These are phyloP conservation scores for Paradendryphiella salina DNA, from an alignment of 2,329 filamentous ascomycete species.

Conservation along the genomic window DNA sequence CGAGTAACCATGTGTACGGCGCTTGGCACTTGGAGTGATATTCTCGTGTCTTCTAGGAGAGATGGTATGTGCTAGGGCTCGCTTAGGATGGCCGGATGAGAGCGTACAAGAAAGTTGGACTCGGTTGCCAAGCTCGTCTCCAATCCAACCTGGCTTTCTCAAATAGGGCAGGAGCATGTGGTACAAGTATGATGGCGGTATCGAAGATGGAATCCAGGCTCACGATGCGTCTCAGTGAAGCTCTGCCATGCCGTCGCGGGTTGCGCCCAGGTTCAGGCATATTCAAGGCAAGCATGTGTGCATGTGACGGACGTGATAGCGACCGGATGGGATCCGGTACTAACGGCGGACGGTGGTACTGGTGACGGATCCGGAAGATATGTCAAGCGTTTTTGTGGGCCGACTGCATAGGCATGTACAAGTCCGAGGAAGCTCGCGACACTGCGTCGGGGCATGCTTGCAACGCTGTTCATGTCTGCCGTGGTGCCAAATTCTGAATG, in stretches of 20 bases:
- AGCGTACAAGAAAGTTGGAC: slow-evolving; percentile 21
- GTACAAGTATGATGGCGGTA: not conserved
- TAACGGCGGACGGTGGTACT: slow-evolving; percentile 8
- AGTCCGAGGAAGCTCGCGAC: slow-evolving; percentile 18
- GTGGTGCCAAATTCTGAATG: not conserved
- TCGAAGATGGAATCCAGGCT: too few relatives aligned
- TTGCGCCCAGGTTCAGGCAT: not conserved
- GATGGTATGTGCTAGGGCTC: slow-evolving; percentile 23
- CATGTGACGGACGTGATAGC: slow-evolving; percentile 1
- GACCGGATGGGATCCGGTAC: slow-evolving; percentile 6
- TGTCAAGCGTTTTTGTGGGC: slow-evolving; percentile 23
- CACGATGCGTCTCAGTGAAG: not conserved
- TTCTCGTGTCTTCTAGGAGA: slow-evolving; percentile 2
- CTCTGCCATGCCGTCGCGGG: not conserved
- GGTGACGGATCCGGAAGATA: slow-evolving; percentile 22
- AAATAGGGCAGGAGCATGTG: not conserved
- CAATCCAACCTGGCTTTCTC: slow-evolving; percentile 2
- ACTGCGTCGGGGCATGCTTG: slow-evolving; percentile 16
- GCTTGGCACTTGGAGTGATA: not conserved
- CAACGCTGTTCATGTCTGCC: not conserved
- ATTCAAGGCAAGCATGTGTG: slow-evolving; percentile 3
- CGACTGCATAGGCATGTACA: slow-evolving; percentile 20
- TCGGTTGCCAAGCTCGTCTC: slow-evolving; percentile 12
- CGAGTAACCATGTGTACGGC: slow-evolving; percentile 21
- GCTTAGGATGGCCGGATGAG: slow-evolving; percentile 19